phyloP scores from a whole-genome alignment of 164 flowering plant species.

The Berberis vulgaris region DNA sequence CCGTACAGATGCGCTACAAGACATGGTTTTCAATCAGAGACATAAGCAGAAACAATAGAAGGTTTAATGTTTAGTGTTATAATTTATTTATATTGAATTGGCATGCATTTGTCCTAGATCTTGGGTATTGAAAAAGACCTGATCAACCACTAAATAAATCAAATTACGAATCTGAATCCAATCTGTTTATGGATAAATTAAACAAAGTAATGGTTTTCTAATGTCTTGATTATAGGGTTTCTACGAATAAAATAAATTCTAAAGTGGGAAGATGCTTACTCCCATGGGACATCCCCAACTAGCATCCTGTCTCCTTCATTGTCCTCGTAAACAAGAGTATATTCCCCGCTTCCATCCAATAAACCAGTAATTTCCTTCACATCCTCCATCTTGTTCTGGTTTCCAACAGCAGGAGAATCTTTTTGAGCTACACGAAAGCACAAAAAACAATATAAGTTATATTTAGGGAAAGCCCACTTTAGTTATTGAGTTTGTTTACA shows the following conservation, averaged over 20 bases:
- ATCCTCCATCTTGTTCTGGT: constrained; percentile 37
- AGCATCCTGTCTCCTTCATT: constrained; percentile 94
- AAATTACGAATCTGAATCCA: background rate
- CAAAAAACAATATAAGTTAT: background rate
- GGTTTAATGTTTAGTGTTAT: too few relatives aligned
- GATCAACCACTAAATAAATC: background rate
- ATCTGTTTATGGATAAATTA: background rate
- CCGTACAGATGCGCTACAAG: background rate
- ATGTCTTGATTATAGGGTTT: background rate
- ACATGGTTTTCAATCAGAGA: background rate
- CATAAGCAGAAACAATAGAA: background rate
- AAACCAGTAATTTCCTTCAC: constrained; percentile 53
- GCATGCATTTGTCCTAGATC: background rate
- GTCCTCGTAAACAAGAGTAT: constrained; percentile 86
- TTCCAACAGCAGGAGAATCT: constrained; percentile 44
- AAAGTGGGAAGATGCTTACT: constrained; percentile 53
- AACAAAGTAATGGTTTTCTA: background rate
- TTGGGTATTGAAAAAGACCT: background rate
- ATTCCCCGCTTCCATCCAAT: constrained; percentile 85
- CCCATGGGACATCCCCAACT: constrained; percentile 95
- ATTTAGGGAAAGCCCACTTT: too few relatives aligned
- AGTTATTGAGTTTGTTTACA: too few relatives aligned
- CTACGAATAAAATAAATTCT: background rate
- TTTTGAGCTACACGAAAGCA: constrained; percentile 52
- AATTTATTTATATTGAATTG: too few relatives aligned